Evolutionary conservation across 495 filamentous ascomycete genomes (phyloP), one percentile per base, ranked within the genome.

Genomic region (Baudoinia panamericana): DNA sequence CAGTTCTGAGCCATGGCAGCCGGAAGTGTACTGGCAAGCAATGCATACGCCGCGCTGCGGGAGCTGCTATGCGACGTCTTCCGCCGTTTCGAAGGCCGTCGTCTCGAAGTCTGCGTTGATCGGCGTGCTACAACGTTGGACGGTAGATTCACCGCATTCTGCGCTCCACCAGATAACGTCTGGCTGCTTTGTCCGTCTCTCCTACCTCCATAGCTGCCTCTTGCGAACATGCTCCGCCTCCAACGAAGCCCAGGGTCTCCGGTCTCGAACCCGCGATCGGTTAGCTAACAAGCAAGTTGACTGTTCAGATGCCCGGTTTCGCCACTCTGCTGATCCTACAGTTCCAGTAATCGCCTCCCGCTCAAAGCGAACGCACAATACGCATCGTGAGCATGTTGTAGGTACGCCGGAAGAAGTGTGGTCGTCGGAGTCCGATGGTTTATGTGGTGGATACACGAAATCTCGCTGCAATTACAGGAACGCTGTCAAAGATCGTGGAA

Each of bases 1-100:
- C 92, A 99, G 15, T 41, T 47, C 38, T 62, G 56, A 13, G 59
- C 59, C 51, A 57, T 50, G 10, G 55, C 22, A 8, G 43, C 21
- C 0, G 56, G 60, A 1, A 51, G 16, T 15, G 30, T 41, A 30
- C 20, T 21, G 18, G 35, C 37, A 13, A 51, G 31, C 6, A 51
- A 16, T 24, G 43, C 39, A 19, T 35, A 32, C 9, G 25, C 33
- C 10, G 28, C 39, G 4, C 28, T 34, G 18, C 32, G 15, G 9
- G 40, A 16, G 5, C 27, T 27, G 4, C 19, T 13, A 4, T 30
- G 20, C 8, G 16, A 23, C 16, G 27, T 23, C 36, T 13, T 25
- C 24, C 40, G 19, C 25, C 31, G 40, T 21, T 36, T 43, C 19
- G 10, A 17, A 2, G 30, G 22, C n/a, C 39, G 13, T n/a, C n/a